Conservation (phyloP, 192 early-diverging fungal species). For the Mortierella alpina region DNA sequence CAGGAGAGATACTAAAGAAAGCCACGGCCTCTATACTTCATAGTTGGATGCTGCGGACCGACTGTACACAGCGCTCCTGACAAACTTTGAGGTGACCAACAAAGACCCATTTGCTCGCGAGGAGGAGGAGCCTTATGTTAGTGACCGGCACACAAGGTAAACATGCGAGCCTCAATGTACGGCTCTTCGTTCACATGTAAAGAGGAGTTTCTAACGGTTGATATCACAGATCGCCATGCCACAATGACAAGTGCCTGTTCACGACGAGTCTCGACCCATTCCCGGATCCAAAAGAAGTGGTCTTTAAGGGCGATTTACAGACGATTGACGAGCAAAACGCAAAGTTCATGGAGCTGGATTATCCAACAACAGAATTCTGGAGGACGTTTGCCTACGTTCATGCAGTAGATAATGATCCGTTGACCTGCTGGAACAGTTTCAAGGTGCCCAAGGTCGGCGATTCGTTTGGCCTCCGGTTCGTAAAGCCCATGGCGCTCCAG, state of each 20-base stretch:
- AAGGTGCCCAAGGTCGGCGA: constrained; percentile 56
- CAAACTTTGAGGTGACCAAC: constrained; percentile 46
- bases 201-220: background rate
- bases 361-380: constrained; percentile 55
- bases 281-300: constrained; percentile 52
- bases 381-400: constrained; percentile 54
- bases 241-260: constrained; percentile 63
- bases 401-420: constrained; percentile 59
- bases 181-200: too few species aligned
- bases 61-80: constrained; percentile 54
- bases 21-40: background rate
- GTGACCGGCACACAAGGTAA: constrained; percentile 58
- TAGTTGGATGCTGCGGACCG: constrained; percentile 64
- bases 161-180: background rate
- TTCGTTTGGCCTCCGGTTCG: constrained; percentile 58
- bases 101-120: constrained; percentile 60
- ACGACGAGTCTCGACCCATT: constrained; percentile 62
- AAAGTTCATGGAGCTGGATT: constrained; percentile 49
- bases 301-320: constrained; percentile 37
- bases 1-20: background rate
- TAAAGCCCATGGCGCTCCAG: constrained; percentile 22
- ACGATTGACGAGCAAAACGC: constrained; percentile 52
- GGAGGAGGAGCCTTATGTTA: constrained; percentile 56
- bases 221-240: constrained; percentile 57
- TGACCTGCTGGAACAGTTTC: constrained; percentile 64